Base-by-base conservation (phyloP, 331 rosid species). In the Malus hybrid region DNA sequence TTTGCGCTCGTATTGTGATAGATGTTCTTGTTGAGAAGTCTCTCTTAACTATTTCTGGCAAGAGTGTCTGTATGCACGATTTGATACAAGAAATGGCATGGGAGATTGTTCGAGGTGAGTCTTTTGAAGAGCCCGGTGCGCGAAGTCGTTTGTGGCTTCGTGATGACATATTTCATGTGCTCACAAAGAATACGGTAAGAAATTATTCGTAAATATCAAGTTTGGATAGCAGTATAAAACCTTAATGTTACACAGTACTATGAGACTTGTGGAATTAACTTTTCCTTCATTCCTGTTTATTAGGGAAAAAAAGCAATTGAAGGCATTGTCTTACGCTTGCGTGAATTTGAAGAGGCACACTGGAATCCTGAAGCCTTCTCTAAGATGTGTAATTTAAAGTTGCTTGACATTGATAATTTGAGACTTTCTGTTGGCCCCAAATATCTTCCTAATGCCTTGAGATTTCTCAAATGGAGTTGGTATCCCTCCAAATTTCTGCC, bases 21-120 rank as follows among this genome's bases (percentile, higher is more conserved):
- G 73, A 69, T 24, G 73, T 74, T 63, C 78, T 74, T 33, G 42
- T 46, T 44, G 73, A 46, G 60, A 69, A 63, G 56, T 74, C 62
- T 18, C 78, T 62, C 15, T 1, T 63, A 63, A 44, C 10, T 16
- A 27, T 69, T 24, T n/a, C 7, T 11, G 5, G 12, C 2, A 34
- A 3, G 5, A 16, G 57, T 2, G 29, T 64, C 6, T 10, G 12
- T 12, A 74, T 74, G 31, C 78, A 74, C 52, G 71, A 74, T 10
- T 5, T 74, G 61, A 29, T 74, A 31, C 33, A 50, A 63, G 71
- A 74, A 5, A 74, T 74, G 78, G 78, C 70, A 64, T 32, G 71
- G 10, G 71, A 64, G 50, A 64, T 74, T 29, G 78, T 63, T 3
- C 64, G 63, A 0, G 2, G 3, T 28, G 14, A 63, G 31, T 62